Evolutionary conservation across 108 stramenopile species (phyloP).

Genomic region (Chaetoceros tenuissimus): DNA sequence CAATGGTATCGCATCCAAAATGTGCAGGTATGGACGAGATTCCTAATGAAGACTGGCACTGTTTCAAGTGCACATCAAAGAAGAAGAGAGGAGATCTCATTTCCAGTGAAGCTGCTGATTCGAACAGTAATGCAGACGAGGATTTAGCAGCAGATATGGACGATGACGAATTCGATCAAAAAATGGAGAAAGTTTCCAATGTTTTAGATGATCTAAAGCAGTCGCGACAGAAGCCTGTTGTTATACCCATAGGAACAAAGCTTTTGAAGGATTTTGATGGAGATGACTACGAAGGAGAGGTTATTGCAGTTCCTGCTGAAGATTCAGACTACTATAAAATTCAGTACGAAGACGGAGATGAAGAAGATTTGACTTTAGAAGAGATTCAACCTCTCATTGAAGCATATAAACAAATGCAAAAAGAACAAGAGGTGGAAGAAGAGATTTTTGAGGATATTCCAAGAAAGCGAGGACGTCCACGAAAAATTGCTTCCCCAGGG

Average conservation of each 20-base stretch:
- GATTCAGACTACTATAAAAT: slow-evolving; percentile 5
- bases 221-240: neutral
- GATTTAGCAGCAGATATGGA: neutral
- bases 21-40: slow-evolving; percentile 28
- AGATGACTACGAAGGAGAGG: slow-evolving; percentile 4
- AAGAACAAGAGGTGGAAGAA: neutral
- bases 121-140: neutral
- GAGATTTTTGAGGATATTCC: neutral
- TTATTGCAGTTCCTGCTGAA: slow-evolving; percentile 2
- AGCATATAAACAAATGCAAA: neutral
- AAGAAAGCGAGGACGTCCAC: neutral
- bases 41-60: slow-evolving; percentile 59
- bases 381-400: neutral
- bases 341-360: slow-evolving; percentile 16
- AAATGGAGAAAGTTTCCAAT: neutral
- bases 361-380: slow-evolving; percentile 9
- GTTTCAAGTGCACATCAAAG: slow-evolving; percentile 19
- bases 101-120: neutral
- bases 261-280: slow-evolving; percentile 9
- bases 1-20: slow-evolving; percentile 40
- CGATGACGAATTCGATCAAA: neutral
- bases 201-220: neutral
- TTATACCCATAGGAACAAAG: slow-evolving; percentile 5
- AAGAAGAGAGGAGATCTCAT: neutral
- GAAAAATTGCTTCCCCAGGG: too few species aligned